Evolutionary conservation across 805 yeast species (phyloP).

Genomic region (Saccharomyces eubayanus): DNA sequence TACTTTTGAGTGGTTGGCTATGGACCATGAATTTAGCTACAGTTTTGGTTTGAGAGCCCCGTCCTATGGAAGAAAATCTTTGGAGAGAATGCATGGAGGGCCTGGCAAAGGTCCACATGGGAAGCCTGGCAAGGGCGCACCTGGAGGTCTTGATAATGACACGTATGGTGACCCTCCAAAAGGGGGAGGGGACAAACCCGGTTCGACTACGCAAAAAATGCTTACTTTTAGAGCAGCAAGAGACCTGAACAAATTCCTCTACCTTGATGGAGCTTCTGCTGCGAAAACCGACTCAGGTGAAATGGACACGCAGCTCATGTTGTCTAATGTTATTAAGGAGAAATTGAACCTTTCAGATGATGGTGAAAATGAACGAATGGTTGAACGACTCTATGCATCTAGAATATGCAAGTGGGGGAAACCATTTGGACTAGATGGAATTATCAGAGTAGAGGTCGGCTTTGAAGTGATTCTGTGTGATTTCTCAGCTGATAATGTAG

Average conservation of each 20-base stretch:
- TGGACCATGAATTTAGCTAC: constrained; percentile 55
- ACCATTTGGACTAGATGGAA: constrained; percentile 49
- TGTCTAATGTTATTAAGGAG: constrained; percentile 29
- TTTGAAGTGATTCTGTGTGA: constrained; percentile 57
- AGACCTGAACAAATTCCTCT: constrained; percentile 43
- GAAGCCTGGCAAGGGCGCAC: constrained; percentile 4
- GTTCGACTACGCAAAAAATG: neutral
- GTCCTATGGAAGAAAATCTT: constrained; percentile 17
- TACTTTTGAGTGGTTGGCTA: constrained; percentile 53
- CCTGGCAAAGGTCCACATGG: constrained; percentile 6
- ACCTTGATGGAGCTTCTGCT: constrained; percentile 65
- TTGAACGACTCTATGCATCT: constrained; percentile 42
- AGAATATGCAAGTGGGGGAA: constrained; percentile 48
- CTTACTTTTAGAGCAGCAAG: constrained; percentile 40
- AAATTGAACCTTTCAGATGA: constrained; percentile 8
- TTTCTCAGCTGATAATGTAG: constrained; percentile 39
- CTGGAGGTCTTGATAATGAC: neutral
- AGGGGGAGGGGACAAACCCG: neutral
- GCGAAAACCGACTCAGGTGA: constrained; percentile 49
- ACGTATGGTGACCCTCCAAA: neutral
- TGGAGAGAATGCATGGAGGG: constrained; percentile 3
- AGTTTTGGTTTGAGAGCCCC: constrained; percentile 33
- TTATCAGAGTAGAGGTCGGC: constrained; percentile 50
- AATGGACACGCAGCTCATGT: constrained; percentile 49
- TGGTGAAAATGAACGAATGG: constrained; percentile 21